These are phyloP conservation scores for Colletotrichum incanum DNA, from an alignment of 2,329 filamentous ascomycete species.

Conservation along the genomic window DNA sequence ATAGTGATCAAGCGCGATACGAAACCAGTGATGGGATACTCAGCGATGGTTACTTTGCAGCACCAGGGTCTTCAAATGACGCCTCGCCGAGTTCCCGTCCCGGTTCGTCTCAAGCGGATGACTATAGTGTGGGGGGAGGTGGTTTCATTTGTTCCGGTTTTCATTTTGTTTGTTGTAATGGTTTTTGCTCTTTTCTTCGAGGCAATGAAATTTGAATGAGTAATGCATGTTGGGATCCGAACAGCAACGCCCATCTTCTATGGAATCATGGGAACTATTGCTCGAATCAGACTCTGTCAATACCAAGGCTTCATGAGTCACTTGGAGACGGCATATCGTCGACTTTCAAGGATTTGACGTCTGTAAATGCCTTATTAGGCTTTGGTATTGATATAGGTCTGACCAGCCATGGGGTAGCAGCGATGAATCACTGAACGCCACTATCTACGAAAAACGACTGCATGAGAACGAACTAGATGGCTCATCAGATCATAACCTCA, in stretches of 20 bases:
- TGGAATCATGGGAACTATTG: background rate
- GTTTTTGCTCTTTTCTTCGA: background rate
- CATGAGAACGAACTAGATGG: background rate
- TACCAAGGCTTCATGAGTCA: background rate
- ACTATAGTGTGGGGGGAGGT: background rate
- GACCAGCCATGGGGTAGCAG: background rate
- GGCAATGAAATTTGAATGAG: background rate
- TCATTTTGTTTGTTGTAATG: background rate
- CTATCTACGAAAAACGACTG: background rate
- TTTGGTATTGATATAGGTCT: background rate
- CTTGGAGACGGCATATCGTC: background rate
- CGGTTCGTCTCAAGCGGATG: background rate
- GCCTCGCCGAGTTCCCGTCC: background rate
- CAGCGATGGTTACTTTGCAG: background rate
- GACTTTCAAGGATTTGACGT: background rate
- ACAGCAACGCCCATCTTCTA: background rate
- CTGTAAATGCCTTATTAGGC: background rate
- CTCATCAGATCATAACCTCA: background rate
- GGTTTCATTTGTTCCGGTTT: background rate
- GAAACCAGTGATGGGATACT: background rate
- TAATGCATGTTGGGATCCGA: background rate
- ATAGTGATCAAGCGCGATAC: constrained; percentile 11
- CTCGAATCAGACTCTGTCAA: background rate
- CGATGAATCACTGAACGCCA: background rate
- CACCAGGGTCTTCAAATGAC: background rate